A percentile compares a stretch with the other conserved stretches of the same genome.
These are phyloP conservation scores for Raddia guianensis DNA, from an alignment of 176 grass and related monocot species.

Conservation along the genomic window DNA sequence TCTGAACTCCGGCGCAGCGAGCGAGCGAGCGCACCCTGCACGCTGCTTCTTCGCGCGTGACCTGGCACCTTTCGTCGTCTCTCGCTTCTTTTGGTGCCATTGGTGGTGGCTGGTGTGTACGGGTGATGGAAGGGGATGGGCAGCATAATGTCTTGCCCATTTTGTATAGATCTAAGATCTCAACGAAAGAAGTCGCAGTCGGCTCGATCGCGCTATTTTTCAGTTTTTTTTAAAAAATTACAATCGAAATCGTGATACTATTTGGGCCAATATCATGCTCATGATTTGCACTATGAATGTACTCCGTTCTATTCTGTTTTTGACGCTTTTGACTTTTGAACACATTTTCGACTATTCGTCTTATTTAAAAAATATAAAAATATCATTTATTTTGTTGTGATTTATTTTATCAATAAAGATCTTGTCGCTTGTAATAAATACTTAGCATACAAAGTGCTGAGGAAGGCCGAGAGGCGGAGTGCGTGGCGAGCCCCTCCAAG, in stretches of 20 bases:
- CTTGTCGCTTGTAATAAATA: no score
- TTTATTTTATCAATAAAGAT: no score
- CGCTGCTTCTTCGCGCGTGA: not conserved
- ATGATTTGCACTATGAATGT: no score
- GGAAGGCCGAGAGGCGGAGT: no score
- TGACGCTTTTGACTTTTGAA: no score
- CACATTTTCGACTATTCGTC: no score
- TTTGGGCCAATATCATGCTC: not conserved
- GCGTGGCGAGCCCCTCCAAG: no score
- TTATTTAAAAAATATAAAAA: no score
- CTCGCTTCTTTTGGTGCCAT: not conserved
- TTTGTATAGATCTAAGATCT: slow-evolving; percentile 34
- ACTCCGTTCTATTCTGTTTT: no score
- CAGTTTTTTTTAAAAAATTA: not conserved
- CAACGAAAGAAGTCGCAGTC: not conserved
- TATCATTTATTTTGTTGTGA: no score
- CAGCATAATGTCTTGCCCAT: slow-evolving; percentile 20
- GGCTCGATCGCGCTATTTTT: not conserved
- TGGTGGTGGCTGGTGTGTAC: slow-evolving; percentile 9
- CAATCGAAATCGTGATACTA: not conserved
- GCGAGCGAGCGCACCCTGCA: no score
- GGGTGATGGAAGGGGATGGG: slow-evolving; percentile 1
- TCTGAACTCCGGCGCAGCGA: slow-evolving; percentile 14
- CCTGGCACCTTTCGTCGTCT: not conserved
- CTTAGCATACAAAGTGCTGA: no score